These are phyloP conservation scores for Blastobotrys illinoisensis DNA, from an alignment of 1,139 yeast genomes.

Conservation along the genomic window DNA sequence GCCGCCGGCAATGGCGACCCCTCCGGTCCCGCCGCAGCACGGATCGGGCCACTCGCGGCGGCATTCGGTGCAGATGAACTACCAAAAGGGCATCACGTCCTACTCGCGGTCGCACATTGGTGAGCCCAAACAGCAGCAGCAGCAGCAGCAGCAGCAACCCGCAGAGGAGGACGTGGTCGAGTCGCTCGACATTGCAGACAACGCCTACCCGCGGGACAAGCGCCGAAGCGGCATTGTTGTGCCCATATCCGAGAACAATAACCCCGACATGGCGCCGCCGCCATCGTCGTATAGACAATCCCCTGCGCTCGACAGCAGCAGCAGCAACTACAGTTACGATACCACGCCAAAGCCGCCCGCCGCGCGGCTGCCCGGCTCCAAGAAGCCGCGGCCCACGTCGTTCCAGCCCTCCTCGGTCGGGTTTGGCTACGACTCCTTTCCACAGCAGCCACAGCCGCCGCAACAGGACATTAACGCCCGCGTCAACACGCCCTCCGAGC, in stretches of 20 bases:
- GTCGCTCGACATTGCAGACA: slow-evolving; percentile 21
- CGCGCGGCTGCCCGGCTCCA: slow-evolving; percentile 27
- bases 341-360: slow-evolving; percentile 7
- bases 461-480: slow-evolving; percentile 16
- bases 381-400: slow-evolving; percentile 37
- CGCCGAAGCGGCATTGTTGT: slow-evolving; percentile 11
- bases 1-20: slow-evolving; percentile 1
- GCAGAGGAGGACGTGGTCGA: slow-evolving; percentile 21
- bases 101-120: slow-evolving; percentile 1
- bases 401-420: slow-evolving; percentile 29
- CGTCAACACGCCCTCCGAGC: slow-evolving; percentile 30
- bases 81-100: slow-evolving; percentile 20
- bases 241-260: slow-evolving; percentile 14
- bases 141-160: too few species aligned
- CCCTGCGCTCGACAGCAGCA: slow-evolving; percentile 3
- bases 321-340: slow-evolving; percentile 4
- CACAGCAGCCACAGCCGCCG: background rate
- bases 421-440: slow-evolving; percentile 1
- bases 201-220: slow-evolving; percentile 6
- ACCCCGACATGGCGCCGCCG: background rate
- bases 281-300: background rate
- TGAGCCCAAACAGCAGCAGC: slow-evolving; percentile 4
- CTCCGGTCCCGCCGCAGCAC: slow-evolving; percentile 3
- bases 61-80: slow-evolving; percentile 27
- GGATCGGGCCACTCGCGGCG: slow-evolving; percentile 22